Conservation (phyloP, 495 filamentous ascomycete species). For the Neurospora intermedia region DNA sequence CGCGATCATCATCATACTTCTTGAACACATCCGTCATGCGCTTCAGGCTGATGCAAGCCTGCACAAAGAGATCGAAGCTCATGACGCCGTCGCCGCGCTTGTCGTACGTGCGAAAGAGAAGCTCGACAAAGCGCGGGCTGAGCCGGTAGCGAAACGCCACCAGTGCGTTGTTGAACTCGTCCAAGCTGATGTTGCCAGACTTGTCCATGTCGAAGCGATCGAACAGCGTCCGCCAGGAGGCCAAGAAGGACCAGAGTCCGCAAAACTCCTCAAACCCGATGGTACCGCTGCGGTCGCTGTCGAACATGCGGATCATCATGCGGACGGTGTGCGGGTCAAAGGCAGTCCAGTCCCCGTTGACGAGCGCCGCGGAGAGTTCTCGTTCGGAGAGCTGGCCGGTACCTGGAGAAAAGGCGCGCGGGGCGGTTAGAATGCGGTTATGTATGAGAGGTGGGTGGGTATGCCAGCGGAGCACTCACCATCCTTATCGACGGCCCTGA, state of each 20-base stretch:
- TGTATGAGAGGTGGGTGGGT: background rate
- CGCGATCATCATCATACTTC: conserved; percentile 93
- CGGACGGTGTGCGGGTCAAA: conserved; percentile 95
- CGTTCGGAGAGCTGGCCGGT: conserved; percentile 74
- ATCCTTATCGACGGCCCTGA: conserved; percentile 83
- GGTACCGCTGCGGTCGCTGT: conserved; percentile 73
- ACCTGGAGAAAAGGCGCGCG: conserved; percentile 29
- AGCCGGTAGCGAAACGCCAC: conserved; percentile 92
- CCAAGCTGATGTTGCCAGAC: conserved; percentile 72
- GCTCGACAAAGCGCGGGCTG: conserved; percentile 65
- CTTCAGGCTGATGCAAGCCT: conserved; percentile 92
- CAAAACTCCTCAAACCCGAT: conserved; percentile 96
- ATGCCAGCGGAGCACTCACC: conserved; percentile 30
- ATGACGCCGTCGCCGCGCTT: conserved; percentile 56
- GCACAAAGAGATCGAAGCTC: conserved; percentile 95
- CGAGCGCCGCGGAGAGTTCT: conserved; percentile 83
- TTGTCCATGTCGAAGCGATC: conserved; percentile 90
- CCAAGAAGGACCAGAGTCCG: conserved; percentile 88
- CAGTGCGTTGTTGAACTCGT: conserved; percentile 85
- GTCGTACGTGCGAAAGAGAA: conserved; percentile 61
- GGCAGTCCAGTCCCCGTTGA: conserved; percentile 89
- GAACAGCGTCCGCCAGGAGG: conserved; percentile 86
- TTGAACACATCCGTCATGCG: conserved; percentile 99
- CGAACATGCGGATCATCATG: conserved; percentile 99
- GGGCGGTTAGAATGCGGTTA: background rate